phyloP scores from a whole-genome alignment of 2,329 filamentous ascomycete species.

The Apiospora aurea region DNA sequence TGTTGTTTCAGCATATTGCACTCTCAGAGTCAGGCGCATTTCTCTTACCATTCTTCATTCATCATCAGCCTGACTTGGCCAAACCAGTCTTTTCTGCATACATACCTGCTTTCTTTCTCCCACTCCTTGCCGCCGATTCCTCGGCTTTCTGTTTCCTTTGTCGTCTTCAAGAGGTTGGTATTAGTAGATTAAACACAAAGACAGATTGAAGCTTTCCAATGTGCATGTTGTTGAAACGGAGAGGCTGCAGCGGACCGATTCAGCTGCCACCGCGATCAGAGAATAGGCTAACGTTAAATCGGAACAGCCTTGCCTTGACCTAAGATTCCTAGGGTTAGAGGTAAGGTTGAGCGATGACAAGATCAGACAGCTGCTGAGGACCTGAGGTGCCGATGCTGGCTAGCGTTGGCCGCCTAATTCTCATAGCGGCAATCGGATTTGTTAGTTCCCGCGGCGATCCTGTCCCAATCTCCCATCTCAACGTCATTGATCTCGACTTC shows the following conservation, averaged over 20 bases:
- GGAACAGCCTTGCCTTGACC: neutral
- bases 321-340: neutral
- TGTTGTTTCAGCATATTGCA: slow-evolving; percentile 7
- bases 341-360: neutral
- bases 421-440: neutral
- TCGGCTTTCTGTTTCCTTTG: slow-evolving; percentile 2
- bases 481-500: neutral
- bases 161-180: neutral
- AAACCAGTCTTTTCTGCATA: neutral
- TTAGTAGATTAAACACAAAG: neutral
- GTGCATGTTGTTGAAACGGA: neutral
- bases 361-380: neutral
- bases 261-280: neutral
- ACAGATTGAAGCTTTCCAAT: slow-evolving; percentile 14
- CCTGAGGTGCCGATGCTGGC: neutral
- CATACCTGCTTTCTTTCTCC: neutral
- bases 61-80: neutral
- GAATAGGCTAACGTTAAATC: neutral
- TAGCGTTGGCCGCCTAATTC: neutral
- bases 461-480: neutral
- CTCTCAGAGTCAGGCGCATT: neutral
- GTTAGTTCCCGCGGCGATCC: neutral
- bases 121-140: neutral
- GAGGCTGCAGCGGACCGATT: neutral
- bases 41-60: neutral